Base-by-base conservation (phyloP, 1,284 basidiomycete genomes). In the Cystobasidiaceae sp. region DNA sequence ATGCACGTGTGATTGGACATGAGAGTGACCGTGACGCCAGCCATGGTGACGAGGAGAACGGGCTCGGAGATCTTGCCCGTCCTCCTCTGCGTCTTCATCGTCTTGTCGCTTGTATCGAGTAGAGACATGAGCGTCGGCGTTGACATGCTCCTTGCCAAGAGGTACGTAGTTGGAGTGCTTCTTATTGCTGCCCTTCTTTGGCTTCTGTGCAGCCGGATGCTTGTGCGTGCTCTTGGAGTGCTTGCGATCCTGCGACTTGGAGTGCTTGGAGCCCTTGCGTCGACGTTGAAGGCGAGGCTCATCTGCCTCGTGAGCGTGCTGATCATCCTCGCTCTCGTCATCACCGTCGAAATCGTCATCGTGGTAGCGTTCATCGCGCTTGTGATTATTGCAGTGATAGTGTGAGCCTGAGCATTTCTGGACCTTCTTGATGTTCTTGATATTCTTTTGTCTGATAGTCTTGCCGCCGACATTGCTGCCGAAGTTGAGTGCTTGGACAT, bases 321-420 rank as follows among this genome's bases (percentile, higher is more conserved):
- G n/a, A n/a, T 25, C 32, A 13, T 55, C 27, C 1, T 30, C 5
- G 32, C 37, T 37, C 34, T 23, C 17, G 8, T 55, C 27, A 2
- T 4, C 21, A n/a, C 43, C 25, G 51, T 30, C 28, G 39, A 59
- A 21, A 33, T 37, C 28, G 15, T 32, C 32, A 32, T 54, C 19
- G 11, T 43, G 37, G 25, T 57, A 28, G 46, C 51, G 25, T 57
- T 64, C 33, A 41, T 28, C 23, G 4, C 46, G 32, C 28, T 65
- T 57, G 43, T 56, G 52, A 48, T 46, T 32, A 37, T 56, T 51
- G 32, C 63, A 37, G 21, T 43, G 44, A 33, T 33, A 49, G 34
- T 51, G 33, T 15, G 30, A 41, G 7, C 45, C 59, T 50, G 25
- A 30, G 49, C 49, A 51, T 41, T 62, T 50, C 17, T 49, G 30